phyloP scores from a whole-genome alignment of 306 rosid genomes.

The Ormosia emarginata region DNA sequence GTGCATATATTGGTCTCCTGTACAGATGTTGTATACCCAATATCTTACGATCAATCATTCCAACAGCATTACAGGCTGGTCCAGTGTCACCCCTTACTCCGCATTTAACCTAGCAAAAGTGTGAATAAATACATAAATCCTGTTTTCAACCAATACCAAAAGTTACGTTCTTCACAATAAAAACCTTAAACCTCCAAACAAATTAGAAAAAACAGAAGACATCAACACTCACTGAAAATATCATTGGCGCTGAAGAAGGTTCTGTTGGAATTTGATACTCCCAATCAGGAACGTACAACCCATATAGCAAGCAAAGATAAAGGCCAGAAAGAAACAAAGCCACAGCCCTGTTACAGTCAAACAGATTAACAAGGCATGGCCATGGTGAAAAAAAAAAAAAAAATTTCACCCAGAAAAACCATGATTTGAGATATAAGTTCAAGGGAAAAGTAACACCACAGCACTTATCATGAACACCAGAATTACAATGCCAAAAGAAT shows the following conservation, averaged over 20 bases:
- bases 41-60: slow-evolving; percentile 81
- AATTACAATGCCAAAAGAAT: not conserved
- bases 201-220: not conserved
- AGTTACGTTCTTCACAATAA: not conserved
- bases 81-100: slow-evolving; percentile 76
- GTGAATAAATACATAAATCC: not conserved
- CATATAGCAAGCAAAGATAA: slow-evolving; percentile 59
- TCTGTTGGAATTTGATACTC: slow-evolving; percentile 59
- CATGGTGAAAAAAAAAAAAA: not conserved
- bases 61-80: slow-evolving; percentile 86
- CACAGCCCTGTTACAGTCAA: slow-evolving; percentile 46
- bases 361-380: not conserved
- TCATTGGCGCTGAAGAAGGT: slow-evolving; percentile 40
- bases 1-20: slow-evolving; percentile 62
- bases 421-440: not conserved
- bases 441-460: not conserved
- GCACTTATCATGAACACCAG: not conserved
- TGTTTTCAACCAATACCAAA: slow-evolving; percentile 2
- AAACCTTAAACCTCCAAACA: not conserved
- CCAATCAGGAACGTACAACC: slow-evolving; percentile 91
- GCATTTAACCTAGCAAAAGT: slow-evolving; percentile 69
- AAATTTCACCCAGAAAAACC: not conserved
- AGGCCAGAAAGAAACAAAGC: slow-evolving; percentile 52
- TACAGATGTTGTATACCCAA: slow-evolving; percentile 75
- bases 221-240: slow-evolving; percentile 60